Evolutionary conservation across 2,329 filamentous ascomycete species (phyloP), one percentile per base, ranked within the genome.

Genomic region (Penicillium decumbens): DNA sequence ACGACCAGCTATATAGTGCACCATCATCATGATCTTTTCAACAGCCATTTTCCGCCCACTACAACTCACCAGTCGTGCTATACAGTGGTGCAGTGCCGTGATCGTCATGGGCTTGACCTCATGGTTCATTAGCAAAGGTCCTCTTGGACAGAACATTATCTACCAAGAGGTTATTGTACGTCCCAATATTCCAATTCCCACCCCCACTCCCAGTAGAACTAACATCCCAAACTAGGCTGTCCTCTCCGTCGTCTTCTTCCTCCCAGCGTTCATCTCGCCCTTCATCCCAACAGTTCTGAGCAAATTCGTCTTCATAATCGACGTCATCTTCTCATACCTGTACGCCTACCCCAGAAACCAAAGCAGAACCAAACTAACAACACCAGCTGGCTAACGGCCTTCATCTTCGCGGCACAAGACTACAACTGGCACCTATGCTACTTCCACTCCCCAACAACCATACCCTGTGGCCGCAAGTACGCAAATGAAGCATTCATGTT

Each of bases 331-430:
- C 63, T 74, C 71, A 6, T 75, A 76, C 50, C 68, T 76, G 68
- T 74, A 64, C 20, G 65, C 54, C 3, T 39, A 15, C n/a, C n/a
- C 32, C 23, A 35, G 43, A n/a, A 10, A n/a, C 5, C 24, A 24
- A n/a, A 38, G 24, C 3, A 13, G 4, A 3, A 15, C 38, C 6
- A 3, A 47, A 47, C 8, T 24, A 51, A 43, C 45, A 28, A 37
- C 40, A 42, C 6, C 7, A 73, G 71, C 27, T 77, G 74, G 73
- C 67, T 77, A 59, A 76, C 74, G 1, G 65, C 72, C 15, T 76
- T 76, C 59, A 72, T 77, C 57, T 76, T 77, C 63, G 58, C 73
- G 1, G 69, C 73, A 4, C 68, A 75, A 61, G 73, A 75, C 65
- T 77, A 75, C 57, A 62, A 65, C 56, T 48, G 55, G 43, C 35